phyloP scores from a whole-genome alignment of 805 yeast species.

The Sugiyamaella chiloensis region DNA sequence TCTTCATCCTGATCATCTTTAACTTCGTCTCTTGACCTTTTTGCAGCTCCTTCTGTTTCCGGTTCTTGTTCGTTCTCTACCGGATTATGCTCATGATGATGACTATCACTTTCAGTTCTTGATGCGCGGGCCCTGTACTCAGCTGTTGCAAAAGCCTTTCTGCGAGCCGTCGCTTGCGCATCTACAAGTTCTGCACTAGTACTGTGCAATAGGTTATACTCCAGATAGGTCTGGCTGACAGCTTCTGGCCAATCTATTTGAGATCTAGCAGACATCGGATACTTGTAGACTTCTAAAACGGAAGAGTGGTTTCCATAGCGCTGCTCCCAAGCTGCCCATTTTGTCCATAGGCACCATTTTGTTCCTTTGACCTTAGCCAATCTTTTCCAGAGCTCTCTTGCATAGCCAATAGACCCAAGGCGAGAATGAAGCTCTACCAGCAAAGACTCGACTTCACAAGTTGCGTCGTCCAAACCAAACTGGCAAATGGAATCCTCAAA shows the following conservation, averaged over 20 bases:
- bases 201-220: constrained; percentile 39
- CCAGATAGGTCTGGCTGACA: constrained; percentile 43
- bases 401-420: constrained; percentile 32
- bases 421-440: constrained; percentile 37
- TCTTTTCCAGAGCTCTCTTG: constrained; percentile 27
- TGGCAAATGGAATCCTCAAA: neutral
- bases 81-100: too few species aligned
- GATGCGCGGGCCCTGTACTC: neutral
- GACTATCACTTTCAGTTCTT: too few species aligned
- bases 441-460: constrained; percentile 39
- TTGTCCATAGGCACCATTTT: constrained; percentile 50
- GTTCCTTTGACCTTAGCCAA: constrained; percentile 31
- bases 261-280: constrained; percentile 31
- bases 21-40: neutral
- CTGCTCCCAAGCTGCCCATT: constrained; percentile 41
- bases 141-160: constrained; percentile 6
- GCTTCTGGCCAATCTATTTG: constrained; percentile 49
- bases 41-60: constrained; percentile 1
- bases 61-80: too few species aligned
- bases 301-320: constrained; percentile 28
- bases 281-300: constrained; percentile 33
- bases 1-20: neutral
- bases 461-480: constrained; percentile 1
- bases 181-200: constrained; percentile 24
- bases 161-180: constrained; percentile 19